Percentiles rank a stretch among this genome's conserved stretches.
Evolutionary conservation across 2,329 filamentous ascomycete species (phyloP).

Genomic region (Cadophora gregata): DNA sequence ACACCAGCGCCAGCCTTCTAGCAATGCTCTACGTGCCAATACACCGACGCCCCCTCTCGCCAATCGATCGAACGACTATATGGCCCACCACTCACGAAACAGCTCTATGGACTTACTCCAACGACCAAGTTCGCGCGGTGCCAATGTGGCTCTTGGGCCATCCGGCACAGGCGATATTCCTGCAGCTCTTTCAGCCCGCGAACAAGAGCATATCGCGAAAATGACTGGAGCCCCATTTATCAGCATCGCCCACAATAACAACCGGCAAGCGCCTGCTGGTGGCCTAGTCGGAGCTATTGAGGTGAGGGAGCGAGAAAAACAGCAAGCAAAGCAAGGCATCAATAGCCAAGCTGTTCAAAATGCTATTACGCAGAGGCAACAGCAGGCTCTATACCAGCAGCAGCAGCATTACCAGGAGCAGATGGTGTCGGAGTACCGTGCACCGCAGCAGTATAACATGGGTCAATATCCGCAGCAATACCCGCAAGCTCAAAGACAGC

Average conservation of each 20-base stretch:
- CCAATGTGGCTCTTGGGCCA: constrained; percentile 48
- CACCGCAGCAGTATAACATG: constrained; percentile 36
- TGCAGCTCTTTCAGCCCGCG: constrained; percentile 76
- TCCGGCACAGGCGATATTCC: constrained; percentile 53
- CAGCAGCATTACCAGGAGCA: constrained; percentile 36
- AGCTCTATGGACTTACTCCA: constrained; percentile 55
- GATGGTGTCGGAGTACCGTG: constrained; percentile 30
- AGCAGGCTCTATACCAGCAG: constrained; percentile 48
- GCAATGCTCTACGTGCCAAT: constrained; percentile 51
- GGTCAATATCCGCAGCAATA: constrained; percentile 38
- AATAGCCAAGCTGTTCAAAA: constrained; percentile 75
- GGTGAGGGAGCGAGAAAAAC: constrained; percentile 77
- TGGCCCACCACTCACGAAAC: constrained; percentile 50
- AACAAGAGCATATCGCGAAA: constrained; percentile 87
- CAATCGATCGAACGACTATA: constrained; percentile 46
- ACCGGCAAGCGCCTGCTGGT: constrained; percentile 52
- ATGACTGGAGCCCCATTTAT: constrained; percentile 80
- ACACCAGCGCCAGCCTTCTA: constrained; percentile 64
- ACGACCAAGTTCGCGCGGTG: constrained; percentile 63
- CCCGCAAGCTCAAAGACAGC: constrained; percentile 32
- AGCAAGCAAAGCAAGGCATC: constrained; percentile 70
- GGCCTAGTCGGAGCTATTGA: constrained; percentile 82
- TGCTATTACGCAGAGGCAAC: constrained; percentile 72
- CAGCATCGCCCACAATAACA: constrained; percentile 57
- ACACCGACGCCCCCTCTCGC: constrained; percentile 52